Percentiles rank a stretch among this genome's conserved stretches.
phyloP scores from a whole-genome alignment of 1,284 basidiomycete genomes.

The Mycena sp. region DNA sequence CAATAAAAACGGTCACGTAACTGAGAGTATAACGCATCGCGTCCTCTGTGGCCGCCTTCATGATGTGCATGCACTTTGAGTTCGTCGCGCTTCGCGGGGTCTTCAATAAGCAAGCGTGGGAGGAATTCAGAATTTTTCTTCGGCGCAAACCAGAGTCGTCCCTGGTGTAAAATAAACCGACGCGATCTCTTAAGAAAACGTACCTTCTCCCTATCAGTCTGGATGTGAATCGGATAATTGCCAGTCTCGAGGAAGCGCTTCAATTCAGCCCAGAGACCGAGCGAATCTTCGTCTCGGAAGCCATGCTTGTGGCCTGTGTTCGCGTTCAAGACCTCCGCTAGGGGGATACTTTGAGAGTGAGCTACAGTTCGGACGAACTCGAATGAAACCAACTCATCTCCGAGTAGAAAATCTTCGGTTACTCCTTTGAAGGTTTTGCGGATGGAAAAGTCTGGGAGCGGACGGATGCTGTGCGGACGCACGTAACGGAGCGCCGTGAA shows the following conservation, averaged over 20 bases:
- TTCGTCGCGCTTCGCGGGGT: conserved; percentile 8
- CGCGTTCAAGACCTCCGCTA: neutral
- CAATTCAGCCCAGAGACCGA: conserved; percentile 26
- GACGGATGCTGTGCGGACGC: accelerated
- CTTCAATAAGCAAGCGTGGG: conserved; percentile 32
- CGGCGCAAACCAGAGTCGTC: conserved; percentile 24
- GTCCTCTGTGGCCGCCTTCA: conserved; percentile 40
- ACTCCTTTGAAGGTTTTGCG: neutral
- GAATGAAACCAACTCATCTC: too few species aligned
- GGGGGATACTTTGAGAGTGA: too few species aligned
- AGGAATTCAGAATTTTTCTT: conserved; percentile 12
- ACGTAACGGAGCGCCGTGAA: neutral
- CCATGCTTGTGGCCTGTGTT: conserved; percentile 20
- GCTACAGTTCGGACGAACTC: too few species aligned
- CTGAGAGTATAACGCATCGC: conserved; percentile 37
- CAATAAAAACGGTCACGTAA: too few species aligned
- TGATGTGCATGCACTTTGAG: conserved; percentile 34
- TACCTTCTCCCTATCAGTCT: conserved; percentile 6
- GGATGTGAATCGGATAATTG: conserved; percentile 12
- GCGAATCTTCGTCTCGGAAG: conserved; percentile 23
- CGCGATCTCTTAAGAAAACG: conserved; percentile 23
- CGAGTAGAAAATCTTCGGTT: neutral
- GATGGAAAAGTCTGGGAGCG: neutral
- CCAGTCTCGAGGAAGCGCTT: conserved; percentile 8
- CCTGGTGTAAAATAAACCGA: conserved; percentile 30